These are phyloP conservation scores for Tolypocladium ophioglossoides DNA, from an alignment of 2,329 filamentous ascomycete species.

Conservation along the genomic window DNA sequence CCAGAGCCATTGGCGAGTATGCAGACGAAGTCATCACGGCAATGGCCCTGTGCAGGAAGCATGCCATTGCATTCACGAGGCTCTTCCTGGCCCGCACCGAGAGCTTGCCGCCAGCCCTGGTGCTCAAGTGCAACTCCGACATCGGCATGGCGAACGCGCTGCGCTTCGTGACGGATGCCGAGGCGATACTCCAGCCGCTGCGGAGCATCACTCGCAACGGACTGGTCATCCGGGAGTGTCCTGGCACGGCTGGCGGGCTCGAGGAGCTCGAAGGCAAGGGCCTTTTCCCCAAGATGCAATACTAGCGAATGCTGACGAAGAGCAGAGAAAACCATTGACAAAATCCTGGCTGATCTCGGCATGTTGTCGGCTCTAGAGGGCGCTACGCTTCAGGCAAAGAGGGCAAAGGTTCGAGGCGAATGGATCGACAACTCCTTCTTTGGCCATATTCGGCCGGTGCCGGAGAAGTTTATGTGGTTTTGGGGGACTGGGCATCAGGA, in stretches of 20 bases:
- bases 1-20: not conserved
- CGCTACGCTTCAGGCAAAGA: not conserved
- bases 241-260: not conserved
- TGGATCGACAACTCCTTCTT: not conserved
- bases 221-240: not conserved
- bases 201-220: not conserved
- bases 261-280: not conserved
- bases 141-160: not conserved
- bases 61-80: not conserved
- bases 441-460: not conserved
- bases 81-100: not conserved
- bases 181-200: not conserved
- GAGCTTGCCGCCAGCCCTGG: not conserved
- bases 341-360: not conserved
- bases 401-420: not conserved
- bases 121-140: not conserved
- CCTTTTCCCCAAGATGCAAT: too few relatives aligned
- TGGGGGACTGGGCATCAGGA: not conserved
- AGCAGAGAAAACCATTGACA: not conserved
- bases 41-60: not conserved
- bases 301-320: too few relatives aligned
- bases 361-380: not conserved
- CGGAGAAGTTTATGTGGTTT: not conserved
- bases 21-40: too few relatives aligned
- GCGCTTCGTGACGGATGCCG: not conserved